Evolutionary conservation across 805 yeast species (phyloP).

Genomic region (Torulaspora microellipsoides): DNA sequence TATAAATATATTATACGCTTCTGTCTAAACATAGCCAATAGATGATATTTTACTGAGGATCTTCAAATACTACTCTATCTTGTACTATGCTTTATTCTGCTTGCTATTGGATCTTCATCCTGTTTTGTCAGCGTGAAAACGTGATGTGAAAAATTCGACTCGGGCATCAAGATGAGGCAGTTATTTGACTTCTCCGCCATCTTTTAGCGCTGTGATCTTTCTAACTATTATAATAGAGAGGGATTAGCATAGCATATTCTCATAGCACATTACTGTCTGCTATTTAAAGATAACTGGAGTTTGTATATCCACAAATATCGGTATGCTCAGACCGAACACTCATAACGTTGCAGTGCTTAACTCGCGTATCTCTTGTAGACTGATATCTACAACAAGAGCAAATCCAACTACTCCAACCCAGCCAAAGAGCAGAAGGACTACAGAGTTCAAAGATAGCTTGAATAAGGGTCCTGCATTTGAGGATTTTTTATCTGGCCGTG

Average conservation of each 20-base stretch:
- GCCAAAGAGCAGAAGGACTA: slow-evolving; percentile 43
- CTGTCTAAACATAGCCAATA: no score
- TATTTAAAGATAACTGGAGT: no score
- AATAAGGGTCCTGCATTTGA: slow-evolving; percentile 90
- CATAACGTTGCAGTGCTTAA: not conserved
- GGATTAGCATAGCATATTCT: no score
- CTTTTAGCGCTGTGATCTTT: no score
- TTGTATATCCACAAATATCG: no score
- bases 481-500: slow-evolving; percentile 82
- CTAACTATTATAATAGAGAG: no score
- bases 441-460: slow-evolving; percentile 63
- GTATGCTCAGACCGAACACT: not conserved
- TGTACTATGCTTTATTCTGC: not conserved
- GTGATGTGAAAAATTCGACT: slow-evolving; percentile 2
- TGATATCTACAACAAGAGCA: slow-evolving; percentile 16
- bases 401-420: slow-evolving; percentile 13
- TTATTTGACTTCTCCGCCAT: slow-evolving; percentile 3
- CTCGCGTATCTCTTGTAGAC: slow-evolving; percentile 5
- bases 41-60: no score
- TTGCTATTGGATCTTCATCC: not conserved
- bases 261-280: no score
- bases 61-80: no score
- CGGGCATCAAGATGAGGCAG: not conserved
- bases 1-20: no score
- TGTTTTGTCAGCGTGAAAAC: not conserved